Evolutionary conservation across 345 rosid genomes (phyloP).

Genomic region (Microcos paniculata): DNA sequence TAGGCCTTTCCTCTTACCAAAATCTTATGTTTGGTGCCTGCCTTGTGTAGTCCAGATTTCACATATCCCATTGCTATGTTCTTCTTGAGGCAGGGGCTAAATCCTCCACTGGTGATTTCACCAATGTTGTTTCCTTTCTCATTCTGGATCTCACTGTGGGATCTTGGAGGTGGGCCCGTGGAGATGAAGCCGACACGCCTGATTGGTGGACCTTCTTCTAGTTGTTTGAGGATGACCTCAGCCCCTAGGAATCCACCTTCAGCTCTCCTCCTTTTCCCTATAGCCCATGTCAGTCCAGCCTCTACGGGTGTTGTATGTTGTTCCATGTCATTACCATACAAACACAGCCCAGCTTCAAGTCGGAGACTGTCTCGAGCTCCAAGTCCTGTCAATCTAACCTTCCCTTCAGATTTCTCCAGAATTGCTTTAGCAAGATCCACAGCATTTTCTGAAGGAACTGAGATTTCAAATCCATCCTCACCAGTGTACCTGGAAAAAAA

Average conservation of each 20-base stretch:
- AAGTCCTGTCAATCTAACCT: slow-evolving; percentile 84
- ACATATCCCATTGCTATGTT: slow-evolving; percentile 98
- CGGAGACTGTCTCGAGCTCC: slow-evolving; percentile 98
- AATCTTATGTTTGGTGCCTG: slow-evolving; percentile 76
- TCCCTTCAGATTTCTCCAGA: slow-evolving; percentile 89
- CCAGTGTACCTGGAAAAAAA: slow-evolving; percentile 71
- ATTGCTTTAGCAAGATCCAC: slow-evolving; percentile 90
- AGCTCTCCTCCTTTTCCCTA: slow-evolving; percentile 91
- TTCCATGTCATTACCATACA: slow-evolving; percentile 96
- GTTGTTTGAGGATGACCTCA: slow-evolving; percentile 81
- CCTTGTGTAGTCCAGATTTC: slow-evolving; percentile 86
- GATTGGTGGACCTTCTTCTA: slow-evolving; percentile 76
- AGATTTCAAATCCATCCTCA: slow-evolving; percentile 99
- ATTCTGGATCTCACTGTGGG: slow-evolving; percentile 91
- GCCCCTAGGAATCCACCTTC: slow-evolving; percentile 98
- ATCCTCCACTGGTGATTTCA: slow-evolving; percentile 96
- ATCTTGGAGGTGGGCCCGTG: slow-evolving; percentile 87
- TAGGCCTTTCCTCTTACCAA: slow-evolving; percentile 81
- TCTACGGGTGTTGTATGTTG: slow-evolving; percentile 87
- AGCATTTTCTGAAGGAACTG: slow-evolving; percentile 80
- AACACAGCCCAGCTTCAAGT: slow-evolving; percentile 90
- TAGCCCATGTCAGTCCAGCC: slow-evolving; percentile 97
- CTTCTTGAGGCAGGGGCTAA: slow-evolving; percentile 96
- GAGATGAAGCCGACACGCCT: slow-evolving; percentile 87
- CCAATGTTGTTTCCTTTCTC: slow-evolving; percentile 74